Conservation (phyloP, 495 filamentous ascomycete genomes). For the Aspergillus steynii region DNA sequence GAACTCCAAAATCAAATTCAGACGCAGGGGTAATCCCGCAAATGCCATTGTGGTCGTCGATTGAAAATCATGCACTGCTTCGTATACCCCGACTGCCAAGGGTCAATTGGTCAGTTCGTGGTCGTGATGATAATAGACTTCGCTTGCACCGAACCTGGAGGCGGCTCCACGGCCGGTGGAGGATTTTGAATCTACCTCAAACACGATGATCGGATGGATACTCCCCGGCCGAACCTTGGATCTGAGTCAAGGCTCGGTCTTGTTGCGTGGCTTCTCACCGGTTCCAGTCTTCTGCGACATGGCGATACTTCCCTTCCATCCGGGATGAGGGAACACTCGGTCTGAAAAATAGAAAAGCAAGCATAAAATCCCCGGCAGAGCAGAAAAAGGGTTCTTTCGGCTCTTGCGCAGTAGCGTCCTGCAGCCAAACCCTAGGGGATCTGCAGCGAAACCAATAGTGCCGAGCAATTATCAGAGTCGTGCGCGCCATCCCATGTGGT, state of each 20-base stretch:
- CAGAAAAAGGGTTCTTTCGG: not conserved
- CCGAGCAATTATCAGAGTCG: not conserved
- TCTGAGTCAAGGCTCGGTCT: not conserved
- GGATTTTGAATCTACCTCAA: constrained; percentile 3
- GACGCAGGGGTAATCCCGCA: no score
- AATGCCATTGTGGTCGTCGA: no score
- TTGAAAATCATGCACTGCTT: not conserved
- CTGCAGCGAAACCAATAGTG: not conserved
- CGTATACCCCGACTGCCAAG: not conserved
- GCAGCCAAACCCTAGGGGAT: not conserved
- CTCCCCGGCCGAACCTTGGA: not conserved
- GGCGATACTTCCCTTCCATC: no score
- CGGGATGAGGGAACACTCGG: not conserved
- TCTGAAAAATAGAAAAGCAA: not conserved
- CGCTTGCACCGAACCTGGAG: not conserved
- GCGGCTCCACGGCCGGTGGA: constrained; percentile 1
- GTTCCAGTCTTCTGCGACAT: not conserved
- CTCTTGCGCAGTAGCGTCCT: no score
- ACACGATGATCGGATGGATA: not conserved
- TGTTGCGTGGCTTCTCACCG: not conserved
- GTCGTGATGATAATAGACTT: not conserved
- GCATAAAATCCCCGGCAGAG: not conserved
- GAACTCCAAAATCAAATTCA: no score
- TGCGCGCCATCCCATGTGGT: not conserved
- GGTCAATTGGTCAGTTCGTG: not conserved